These are phyloP conservation scores for Spizellomyces punctatus DNA, from an alignment of 192 early-diverging fungal genomes.

Conservation along the genomic window DNA sequence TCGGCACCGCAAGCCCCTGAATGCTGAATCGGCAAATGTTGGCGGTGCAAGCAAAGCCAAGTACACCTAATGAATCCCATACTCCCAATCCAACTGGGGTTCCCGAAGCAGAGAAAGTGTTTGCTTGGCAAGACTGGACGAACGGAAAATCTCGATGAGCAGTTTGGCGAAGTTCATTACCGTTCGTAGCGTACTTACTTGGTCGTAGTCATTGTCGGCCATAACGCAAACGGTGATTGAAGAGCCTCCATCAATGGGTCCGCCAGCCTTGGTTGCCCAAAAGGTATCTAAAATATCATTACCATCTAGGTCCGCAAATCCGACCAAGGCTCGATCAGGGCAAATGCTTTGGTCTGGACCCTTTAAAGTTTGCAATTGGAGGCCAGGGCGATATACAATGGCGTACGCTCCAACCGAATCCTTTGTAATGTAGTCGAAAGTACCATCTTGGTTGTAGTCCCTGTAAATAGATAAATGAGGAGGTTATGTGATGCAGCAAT, in stretches of 20 bases:
- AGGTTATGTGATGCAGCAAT: too few species aligned
- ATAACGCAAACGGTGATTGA: neutral
- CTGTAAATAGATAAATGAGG: neutral
- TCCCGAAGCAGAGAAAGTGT: neutral
- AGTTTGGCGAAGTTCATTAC: too few species aligned
- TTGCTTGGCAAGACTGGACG: neutral
- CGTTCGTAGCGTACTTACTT: neutral
- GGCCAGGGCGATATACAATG: neutral
- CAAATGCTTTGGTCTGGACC: neutral
- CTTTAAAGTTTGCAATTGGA: neutral
- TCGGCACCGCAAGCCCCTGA: too few species aligned
- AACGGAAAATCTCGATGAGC: neutral
- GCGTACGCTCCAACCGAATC: neutral
- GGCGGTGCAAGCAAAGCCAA: too few species aligned
- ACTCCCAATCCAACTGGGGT: neutral
- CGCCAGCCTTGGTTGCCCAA: neutral
- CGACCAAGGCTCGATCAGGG: neutral
- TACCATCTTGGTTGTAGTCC: neutral
- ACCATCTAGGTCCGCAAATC: neutral
- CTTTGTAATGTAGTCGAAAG: neutral
- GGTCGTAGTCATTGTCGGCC: neutral
- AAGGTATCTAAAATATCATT: neutral
- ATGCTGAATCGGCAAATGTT: too few species aligned
- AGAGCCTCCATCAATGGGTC: neutral
- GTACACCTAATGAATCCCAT: neutral